Conservation (phyloP, 345 rosid genomes). For the Syzygium oleosum region DNA sequence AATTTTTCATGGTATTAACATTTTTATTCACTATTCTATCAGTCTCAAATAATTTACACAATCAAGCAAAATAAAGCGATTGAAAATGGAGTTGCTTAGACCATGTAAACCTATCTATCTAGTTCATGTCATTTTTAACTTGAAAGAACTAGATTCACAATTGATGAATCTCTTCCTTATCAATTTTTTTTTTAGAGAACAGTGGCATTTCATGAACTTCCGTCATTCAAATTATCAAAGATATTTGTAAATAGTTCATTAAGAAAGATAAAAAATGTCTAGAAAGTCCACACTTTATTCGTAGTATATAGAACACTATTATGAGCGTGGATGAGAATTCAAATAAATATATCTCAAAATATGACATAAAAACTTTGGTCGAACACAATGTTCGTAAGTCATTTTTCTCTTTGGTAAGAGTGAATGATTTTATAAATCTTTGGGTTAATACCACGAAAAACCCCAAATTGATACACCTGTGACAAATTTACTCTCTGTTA, state of each 20-base stretch:
- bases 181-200: background rate
- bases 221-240: background rate
- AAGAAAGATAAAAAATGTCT: background rate
- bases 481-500: too few species aligned
- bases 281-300: background rate
- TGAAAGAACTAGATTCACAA: background rate
- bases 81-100: background rate
- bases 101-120: background rate
- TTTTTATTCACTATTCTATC: background rate
- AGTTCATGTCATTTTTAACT: background rate
- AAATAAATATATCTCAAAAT: background rate
- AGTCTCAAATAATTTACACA: background rate
- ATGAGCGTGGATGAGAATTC: background rate
- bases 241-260: background rate
- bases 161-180: background rate
- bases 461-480: too few species aligned
- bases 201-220: background rate
- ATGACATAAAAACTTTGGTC: background rate
- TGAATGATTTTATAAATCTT: background rate
- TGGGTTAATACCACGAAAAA: background rate
- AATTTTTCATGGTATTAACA: too few species aligned
- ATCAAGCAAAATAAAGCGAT: background rate
- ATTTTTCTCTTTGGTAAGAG: background rate
- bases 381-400: background rate
- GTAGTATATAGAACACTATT: background rate